These are phyloP conservation scores for Agaricales sp. DNA, from an alignment of 1,284 basidiomycete genomes.

Conservation along the genomic window DNA sequence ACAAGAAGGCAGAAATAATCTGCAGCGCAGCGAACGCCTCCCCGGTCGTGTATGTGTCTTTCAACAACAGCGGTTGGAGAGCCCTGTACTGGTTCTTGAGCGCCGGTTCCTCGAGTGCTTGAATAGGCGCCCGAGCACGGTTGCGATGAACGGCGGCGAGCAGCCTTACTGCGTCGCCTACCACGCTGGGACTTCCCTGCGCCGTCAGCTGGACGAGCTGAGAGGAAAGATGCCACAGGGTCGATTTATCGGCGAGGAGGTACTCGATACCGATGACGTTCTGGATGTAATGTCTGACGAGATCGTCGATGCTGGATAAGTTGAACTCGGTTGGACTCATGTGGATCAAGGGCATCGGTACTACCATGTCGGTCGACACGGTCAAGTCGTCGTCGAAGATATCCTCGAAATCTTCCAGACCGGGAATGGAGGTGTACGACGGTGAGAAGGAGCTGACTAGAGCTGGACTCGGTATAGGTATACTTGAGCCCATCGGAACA, in stretches of 20 bases:
- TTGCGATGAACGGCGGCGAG: slow-evolving; percentile 42
- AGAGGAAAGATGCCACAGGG: slow-evolving; percentile 39
- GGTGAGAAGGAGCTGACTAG: slow-evolving; percentile 19
- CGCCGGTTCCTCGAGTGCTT: slow-evolving; percentile 19
- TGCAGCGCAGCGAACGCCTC: slow-evolving; percentile 72
- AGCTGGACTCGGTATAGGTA: slow-evolving; percentile 5
- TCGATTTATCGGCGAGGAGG: slow-evolving; percentile 42
- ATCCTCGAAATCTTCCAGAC: slow-evolving; percentile 11
- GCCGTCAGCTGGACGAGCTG: slow-evolving; percentile 19
- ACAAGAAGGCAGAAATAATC: slow-evolving; percentile 62
- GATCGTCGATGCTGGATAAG: slow-evolving; percentile 19
- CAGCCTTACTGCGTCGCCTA: slow-evolving; percentile 46
- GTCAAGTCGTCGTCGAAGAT: slow-evolving; percentile 2
- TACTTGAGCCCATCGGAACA: neutral
- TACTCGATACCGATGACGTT: slow-evolving; percentile 57
- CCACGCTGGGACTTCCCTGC: slow-evolving; percentile 19
- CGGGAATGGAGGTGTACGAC: slow-evolving; percentile 9
- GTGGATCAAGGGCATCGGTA: neutral
- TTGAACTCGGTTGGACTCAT: slow-evolving; percentile 13
- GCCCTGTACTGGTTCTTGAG: slow-evolving; percentile 18
- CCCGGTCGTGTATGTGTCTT: slow-evolving; percentile 30
- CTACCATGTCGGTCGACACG: slow-evolving; percentile 4
- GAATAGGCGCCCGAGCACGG: slow-evolving; percentile 18
- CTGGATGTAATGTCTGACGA: slow-evolving; percentile 33
- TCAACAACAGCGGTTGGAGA: slow-evolving; percentile 17